Percentiles rank a stretch among this genome's conserved stretches.
Conservation (phyloP, 192 early-diverging fungal genomes). For the Irineochytrium annulatum region DNA sequence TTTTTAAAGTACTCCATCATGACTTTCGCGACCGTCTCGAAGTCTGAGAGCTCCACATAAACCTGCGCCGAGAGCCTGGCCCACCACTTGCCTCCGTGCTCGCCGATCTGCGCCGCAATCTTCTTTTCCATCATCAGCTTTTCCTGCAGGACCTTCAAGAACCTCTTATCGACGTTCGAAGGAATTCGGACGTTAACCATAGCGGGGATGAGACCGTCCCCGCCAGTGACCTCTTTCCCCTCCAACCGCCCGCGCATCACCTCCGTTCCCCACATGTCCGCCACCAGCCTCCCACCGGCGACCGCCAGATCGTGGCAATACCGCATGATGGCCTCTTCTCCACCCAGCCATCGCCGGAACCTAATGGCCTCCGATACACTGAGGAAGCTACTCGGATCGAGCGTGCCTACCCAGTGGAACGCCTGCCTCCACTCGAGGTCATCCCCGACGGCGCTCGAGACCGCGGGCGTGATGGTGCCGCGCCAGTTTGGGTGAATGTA, state of each 20-base stretch:
- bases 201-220: conserved; percentile 34
- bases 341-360: conserved; percentile 54
- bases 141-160: conserved; percentile 15
- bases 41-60: background rate
- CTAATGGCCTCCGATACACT: conserved; percentile 37
- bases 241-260: conserved; percentile 24
- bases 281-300: conserved; percentile 47
- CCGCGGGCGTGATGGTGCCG: conserved; percentile 4
- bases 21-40: background rate
- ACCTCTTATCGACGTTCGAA: conserved; percentile 19
- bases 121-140: conserved; percentile 38
- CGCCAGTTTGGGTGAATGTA: conserved; percentile 53
- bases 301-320: conserved; percentile 53
- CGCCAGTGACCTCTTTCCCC: conserved; percentile 23
- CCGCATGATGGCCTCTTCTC: conserved; percentile 52
- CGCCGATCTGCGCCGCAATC: conserved; percentile 30
- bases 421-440: background rate
- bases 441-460: background rate
- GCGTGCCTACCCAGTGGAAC: conserved; percentile 24
- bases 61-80: conserved; percentile 55
- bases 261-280: conserved; percentile 52
- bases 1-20: background rate
- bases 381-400: conserved; percentile 23
- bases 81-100: conserved; percentile 46
- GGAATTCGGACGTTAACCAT: conserved; percentile 64